Conservation (phyloP, 352 stramenopile genomes). For the Elongisporangium senticosum region DNA sequence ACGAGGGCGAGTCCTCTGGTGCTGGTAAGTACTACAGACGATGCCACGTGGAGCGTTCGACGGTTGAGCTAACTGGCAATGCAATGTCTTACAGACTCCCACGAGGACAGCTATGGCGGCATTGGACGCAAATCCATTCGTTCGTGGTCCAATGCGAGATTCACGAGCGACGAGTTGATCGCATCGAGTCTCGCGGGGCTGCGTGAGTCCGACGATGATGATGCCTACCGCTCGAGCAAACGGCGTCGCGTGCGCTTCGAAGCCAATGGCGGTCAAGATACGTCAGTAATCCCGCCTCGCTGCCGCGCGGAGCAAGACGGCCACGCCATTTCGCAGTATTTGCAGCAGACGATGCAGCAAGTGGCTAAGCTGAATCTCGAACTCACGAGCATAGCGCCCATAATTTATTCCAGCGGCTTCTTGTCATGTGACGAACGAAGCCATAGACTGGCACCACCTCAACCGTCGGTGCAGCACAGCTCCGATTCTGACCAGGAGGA, state of each 20-base stretch:
- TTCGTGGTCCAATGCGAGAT: neutral
- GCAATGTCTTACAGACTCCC: neutral
- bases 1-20: neutral
- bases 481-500: neutral
- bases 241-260: neutral
- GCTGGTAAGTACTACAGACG: neutral
- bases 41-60: neutral
- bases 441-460: no score
- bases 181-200: neutral
- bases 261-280: neutral
- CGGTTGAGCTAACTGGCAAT: neutral
- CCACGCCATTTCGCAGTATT: conserved; percentile 8
- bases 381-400: conserved; percentile 7
- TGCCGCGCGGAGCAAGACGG: conserved; percentile 5
- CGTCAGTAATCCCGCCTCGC: neutral
- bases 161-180: neutral
- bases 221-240: neutral
- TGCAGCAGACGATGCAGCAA: conserved; percentile 11
- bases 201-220: neutral
- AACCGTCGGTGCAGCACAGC: neutral
- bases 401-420: conserved; percentile 9
- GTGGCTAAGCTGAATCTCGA: conserved; percentile 8
- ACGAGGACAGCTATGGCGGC: neutral
- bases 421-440: neutral
- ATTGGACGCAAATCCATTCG: neutral